Evolutionary conservation across 139 green algal species (phyloP).

Genomic region (Choricystis sp.): DNA sequence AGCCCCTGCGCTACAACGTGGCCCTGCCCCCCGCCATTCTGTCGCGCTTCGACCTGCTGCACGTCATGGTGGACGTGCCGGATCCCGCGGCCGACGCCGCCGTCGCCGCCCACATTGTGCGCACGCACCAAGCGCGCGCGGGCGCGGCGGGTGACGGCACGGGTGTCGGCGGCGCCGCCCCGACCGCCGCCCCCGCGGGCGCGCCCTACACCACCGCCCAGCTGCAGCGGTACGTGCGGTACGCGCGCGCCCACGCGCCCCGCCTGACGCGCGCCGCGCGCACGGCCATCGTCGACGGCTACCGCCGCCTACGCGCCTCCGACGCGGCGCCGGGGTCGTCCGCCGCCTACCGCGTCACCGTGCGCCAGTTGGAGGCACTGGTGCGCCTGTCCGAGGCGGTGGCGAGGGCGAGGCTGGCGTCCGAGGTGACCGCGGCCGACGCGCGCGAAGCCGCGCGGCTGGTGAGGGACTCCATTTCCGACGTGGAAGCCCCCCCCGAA

Average conservation of each 20-base stretch:
- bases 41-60: slow-evolving; percentile 84
- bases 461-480: slow-evolving; percentile 78
- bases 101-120: slow-evolving; percentile 71
- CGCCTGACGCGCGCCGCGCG: slow-evolving; percentile 43
- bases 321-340: slow-evolving; percentile 67
- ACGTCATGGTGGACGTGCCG: slow-evolving; percentile 90
- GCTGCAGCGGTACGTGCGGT: slow-evolving; percentile 86
- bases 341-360: slow-evolving; percentile 77
- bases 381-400: slow-evolving; percentile 48
- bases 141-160: too few relatives aligned
- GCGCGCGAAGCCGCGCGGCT: slow-evolving; percentile 40
- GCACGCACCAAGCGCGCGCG: slow-evolving; percentile 30
- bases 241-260: slow-evolving; percentile 72
- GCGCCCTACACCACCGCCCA: slow-evolving; percentile 65
- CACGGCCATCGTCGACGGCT: slow-evolving; percentile 50
- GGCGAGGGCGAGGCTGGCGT: slow-evolving; percentile 11
- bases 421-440: slow-evolving; percentile 27
- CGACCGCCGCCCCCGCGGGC: neutral
- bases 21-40: slow-evolving; percentile 76
- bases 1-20: slow-evolving; percentile 81
- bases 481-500: slow-evolving; percentile 57
- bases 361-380: slow-evolving; percentile 69
- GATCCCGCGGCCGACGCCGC: slow-evolving; percentile 48
- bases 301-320: slow-evolving; percentile 68
- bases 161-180: too few relatives aligned